Evolutionary conservation across 1,139 yeast species (phyloP).

Genomic region (Suhomyces yuchorum): DNA sequence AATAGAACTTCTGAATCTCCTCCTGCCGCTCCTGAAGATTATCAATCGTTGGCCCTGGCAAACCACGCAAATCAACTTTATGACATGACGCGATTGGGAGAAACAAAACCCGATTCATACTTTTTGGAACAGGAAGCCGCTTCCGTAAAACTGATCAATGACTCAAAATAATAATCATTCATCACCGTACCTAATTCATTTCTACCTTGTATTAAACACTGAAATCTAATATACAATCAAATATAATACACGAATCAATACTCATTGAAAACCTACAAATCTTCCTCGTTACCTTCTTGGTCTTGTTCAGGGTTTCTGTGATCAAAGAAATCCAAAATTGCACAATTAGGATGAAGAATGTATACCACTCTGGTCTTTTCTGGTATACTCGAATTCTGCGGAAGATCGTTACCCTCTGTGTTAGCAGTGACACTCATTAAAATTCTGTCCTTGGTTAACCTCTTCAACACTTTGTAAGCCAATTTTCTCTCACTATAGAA

Average conservation of each 20-base stretch:
- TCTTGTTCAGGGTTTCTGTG: slow-evolving; percentile 17
- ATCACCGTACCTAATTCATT: slow-evolving; percentile 18
- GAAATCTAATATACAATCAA: slow-evolving; percentile 5
- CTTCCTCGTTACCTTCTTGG: slow-evolving; percentile 5
- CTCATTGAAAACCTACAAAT: background rate
- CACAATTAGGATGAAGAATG: slow-evolving; percentile 89
- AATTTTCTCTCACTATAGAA: slow-evolving; percentile 70
- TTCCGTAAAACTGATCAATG: background rate
- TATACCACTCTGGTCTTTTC: slow-evolving; percentile 43
- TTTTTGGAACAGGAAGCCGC: slow-evolving; percentile 7
- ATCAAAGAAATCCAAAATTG: slow-evolving; percentile 63
- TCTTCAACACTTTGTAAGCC: slow-evolving; percentile 77
- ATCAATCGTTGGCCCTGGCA: slow-evolving; percentile 10
- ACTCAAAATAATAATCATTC: background rate
- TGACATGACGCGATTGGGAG: slow-evolving; percentile 12
- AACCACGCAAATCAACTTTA: slow-evolving; percentile 14
- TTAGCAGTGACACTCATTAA: slow-evolving; percentile 65
- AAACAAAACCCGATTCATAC: slow-evolving; percentile 11
- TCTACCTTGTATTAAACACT: slow-evolving; percentile 8
- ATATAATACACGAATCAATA: slow-evolving; percentile 5
- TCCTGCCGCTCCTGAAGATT: slow-evolving; percentile 7
- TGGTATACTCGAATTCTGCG: slow-evolving; percentile 9
- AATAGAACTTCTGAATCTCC: slow-evolving; percentile 4
- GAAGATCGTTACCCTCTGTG: slow-evolving; percentile 10
- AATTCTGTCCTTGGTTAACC: slow-evolving; percentile 83